These are phyloP conservation scores for Medicago ruthenica DNA, from an alignment of 306 rosid species.

Conservation along the genomic window DNA sequence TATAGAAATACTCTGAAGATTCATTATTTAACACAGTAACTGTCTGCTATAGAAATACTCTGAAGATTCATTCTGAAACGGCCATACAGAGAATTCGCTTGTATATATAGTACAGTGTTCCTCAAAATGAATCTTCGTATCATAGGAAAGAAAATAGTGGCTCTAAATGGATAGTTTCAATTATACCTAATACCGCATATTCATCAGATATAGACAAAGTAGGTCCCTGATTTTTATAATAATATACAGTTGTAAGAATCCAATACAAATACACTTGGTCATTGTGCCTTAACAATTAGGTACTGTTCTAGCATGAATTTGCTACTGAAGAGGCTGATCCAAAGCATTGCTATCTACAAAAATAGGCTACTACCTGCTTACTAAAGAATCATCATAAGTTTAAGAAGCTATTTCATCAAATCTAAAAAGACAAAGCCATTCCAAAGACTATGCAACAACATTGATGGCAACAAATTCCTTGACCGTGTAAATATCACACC, in stretches of 20 bases:
- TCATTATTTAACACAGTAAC: no score
- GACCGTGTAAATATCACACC: slow-evolving; percentile 86
- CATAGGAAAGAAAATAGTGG: not conserved
- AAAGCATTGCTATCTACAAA: slow-evolving; percentile 41
- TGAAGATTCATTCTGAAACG: no score
- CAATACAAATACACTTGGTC: slow-evolving; percentile 38
- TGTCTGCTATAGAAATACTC: no score
- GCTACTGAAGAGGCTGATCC: slow-evolving; percentile 36
- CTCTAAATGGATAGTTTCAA: slow-evolving; percentile 31
- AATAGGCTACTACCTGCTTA: slow-evolving; percentile 25
- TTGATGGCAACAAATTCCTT: slow-evolving; percentile 86
- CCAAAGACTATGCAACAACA: slow-evolving; percentile 99
- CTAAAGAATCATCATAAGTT: slow-evolving; percentile 39
- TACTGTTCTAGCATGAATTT: slow-evolving; percentile 29
- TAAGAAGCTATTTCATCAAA: slow-evolving; percentile 66
- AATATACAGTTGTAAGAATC: slow-evolving; percentile 44
- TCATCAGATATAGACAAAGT: slow-evolving; percentile 41
- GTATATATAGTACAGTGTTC: no score
- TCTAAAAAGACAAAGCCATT: slow-evolving; percentile 89
- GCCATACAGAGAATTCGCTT: no score
- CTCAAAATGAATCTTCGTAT: not conserved
- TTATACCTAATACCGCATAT: slow-evolving; percentile 1
- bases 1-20: no score
- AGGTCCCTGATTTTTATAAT: slow-evolving; percentile 29
- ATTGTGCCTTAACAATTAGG: slow-evolving; percentile 26